phyloP scores from a whole-genome alignment of 2,329 filamentous ascomycete genomes.

The Alternaria sp. region DNA sequence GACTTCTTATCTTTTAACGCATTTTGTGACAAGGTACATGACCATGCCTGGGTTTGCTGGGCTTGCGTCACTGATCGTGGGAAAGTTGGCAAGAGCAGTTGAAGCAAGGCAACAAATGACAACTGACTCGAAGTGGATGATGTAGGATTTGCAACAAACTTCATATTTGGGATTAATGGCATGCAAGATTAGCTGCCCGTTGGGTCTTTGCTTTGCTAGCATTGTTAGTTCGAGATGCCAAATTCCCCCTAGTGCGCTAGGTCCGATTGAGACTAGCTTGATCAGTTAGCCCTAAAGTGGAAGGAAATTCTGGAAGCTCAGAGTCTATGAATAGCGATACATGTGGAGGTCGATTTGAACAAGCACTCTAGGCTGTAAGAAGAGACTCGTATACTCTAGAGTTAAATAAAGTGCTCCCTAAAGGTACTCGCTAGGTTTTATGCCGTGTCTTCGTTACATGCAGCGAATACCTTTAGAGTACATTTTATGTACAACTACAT shows the following conservation, averaged over 20 bases:
- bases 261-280: not conserved
- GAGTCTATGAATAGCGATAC: conserved; percentile 1
- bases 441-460: not conserved
- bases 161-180: conserved; percentile 2
- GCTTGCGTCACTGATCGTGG: conserved; percentile 44
- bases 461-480: not conserved
- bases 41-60: conserved; percentile 28
- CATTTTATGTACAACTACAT: not conserved
- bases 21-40: conserved; percentile 36
- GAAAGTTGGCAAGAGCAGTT: conserved; percentile 40
- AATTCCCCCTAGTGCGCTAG: not conserved
- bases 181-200: conserved; percentile 9
- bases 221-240: not conserved
- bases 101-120: conserved; percentile 21
- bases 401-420: not conserved
- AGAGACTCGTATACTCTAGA: no score
- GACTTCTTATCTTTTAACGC: conserved; percentile 20
- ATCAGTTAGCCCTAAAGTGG: not conserved
- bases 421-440: not conserved
- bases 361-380: not conserved
- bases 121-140: conserved; percentile 15
- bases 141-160: conserved; percentile 1
- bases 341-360: conserved; percentile 2
- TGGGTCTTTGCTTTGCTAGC: conserved; percentile 1
- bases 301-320: not conserved